These are phyloP conservation scores for Aspergillus tamarii DNA, from an alignment of 2,329 filamentous ascomycete species.

Conservation along the genomic window DNA sequence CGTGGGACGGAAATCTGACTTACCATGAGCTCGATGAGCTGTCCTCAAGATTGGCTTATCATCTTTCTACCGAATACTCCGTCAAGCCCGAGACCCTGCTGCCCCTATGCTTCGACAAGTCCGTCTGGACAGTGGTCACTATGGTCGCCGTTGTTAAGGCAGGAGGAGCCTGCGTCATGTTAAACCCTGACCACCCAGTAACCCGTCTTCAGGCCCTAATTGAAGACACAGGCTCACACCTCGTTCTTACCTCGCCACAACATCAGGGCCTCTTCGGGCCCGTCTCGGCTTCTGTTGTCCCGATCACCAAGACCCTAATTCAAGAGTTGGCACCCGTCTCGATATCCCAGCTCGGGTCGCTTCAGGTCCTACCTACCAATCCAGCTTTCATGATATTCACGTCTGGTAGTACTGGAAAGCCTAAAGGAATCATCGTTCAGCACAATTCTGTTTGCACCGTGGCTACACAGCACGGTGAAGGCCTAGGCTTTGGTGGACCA, in stretches of 20 bases:
- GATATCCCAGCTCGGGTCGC: background rate
- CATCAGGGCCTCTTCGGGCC: background rate
- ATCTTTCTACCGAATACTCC: background rate
- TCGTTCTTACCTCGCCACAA: background rate
- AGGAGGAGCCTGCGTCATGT: constrained; percentile 14
- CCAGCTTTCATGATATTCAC: constrained; percentile 57
- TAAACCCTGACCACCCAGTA: constrained; percentile 11
- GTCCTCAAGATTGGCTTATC: constrained; percentile 23
- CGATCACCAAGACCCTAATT: background rate
- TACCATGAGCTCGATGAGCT: constrained; percentile 32
- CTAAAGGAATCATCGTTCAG: constrained; percentile 61
- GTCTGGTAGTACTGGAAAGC: constrained; percentile 53
- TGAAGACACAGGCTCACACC: background rate
- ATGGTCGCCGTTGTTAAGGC: constrained; percentile 10
- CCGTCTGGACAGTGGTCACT: constrained; percentile 8
- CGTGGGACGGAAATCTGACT: constrained; percentile 31
- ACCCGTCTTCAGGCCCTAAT: constrained; percentile 8
- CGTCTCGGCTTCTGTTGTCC: background rate
- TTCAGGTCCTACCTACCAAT: background rate
- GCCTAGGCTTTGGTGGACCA: constrained; percentile 14
- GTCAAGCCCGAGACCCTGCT: background rate
- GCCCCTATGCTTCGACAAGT: constrained; percentile 13
- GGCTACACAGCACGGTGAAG: constrained; percentile 49
- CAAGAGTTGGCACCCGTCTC: background rate
- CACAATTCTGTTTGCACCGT: constrained; percentile 56